Conservation (phyloP, 257 asterid genomes). For the Solanum sitiens region DNA sequence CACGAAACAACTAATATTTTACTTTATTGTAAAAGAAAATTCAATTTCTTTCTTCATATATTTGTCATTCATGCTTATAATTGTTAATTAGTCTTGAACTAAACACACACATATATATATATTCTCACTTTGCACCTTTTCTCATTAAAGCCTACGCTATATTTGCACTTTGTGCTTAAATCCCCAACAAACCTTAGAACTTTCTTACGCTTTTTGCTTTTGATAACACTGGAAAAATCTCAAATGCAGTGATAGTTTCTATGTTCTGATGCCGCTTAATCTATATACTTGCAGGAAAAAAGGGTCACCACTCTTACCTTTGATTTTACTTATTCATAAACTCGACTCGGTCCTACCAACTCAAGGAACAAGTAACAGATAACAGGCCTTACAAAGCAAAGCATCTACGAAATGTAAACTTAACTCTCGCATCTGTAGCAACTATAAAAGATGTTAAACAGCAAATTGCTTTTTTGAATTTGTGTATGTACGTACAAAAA, state of each 20-base stretch:
- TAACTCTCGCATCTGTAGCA: background rate
- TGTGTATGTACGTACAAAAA: background rate
- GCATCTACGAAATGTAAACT: background rate
- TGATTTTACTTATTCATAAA: background rate
- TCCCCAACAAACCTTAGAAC: background rate
- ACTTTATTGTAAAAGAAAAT: background rate
- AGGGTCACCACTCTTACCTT: background rate
- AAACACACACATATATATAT: no score
- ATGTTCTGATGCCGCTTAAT: background rate
- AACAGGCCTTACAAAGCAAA: background rate
- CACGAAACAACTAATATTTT: background rate
- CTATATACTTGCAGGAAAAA: background rate
- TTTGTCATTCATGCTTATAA: no score
- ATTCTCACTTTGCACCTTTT: background rate
- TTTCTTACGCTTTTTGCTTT: background rate
- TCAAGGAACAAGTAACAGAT: background rate
- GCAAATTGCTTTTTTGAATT: background rate
- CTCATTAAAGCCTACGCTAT: accelerated
- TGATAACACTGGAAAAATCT: background rate
- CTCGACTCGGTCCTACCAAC: background rate
- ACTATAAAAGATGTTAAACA: background rate
- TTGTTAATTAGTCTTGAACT: no score
- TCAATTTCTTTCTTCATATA: background rate
- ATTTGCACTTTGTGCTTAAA: background rate
- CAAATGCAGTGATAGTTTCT: background rate